Evolutionary conservation across 2,329 filamentous ascomycete genomes (phyloP).

Genomic region (Nigrospora sphaerica): DNA sequence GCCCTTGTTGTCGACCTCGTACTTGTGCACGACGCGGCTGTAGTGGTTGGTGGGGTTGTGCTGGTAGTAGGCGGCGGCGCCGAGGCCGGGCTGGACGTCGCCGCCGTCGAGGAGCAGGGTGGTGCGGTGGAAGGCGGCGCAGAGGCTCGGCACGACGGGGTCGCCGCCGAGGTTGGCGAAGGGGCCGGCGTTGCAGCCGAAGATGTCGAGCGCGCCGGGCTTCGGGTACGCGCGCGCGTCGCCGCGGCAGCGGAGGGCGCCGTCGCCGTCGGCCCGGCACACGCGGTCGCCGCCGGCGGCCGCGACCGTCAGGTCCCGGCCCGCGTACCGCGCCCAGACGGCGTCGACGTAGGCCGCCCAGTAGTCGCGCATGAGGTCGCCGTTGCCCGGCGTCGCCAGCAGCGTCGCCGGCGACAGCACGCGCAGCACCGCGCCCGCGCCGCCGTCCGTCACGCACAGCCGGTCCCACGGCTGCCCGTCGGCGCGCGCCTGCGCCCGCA

Average conservation of each 20-base stretch:
- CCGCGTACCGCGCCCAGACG: slow-evolving; percentile 37
- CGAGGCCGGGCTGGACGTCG: slow-evolving; percentile 33
- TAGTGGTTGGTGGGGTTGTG: slow-evolving; percentile 46
- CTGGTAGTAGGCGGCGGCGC: slow-evolving; percentile 34
- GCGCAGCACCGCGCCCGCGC: slow-evolving; percentile 30
- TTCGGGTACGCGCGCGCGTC: slow-evolving; percentile 35
- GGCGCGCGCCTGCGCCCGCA: slow-evolving; percentile 25
- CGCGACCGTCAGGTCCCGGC: slow-evolving; percentile 30
- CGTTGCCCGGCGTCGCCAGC: slow-evolving; percentile 19
- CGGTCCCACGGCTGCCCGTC: slow-evolving; percentile 37
- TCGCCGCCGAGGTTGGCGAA: slow-evolving; percentile 30
- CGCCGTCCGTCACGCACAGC: slow-evolving; percentile 31
- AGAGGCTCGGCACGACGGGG: slow-evolving; percentile 39
- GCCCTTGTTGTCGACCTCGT: slow-evolving; percentile 51
- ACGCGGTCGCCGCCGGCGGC: slow-evolving; percentile 29
- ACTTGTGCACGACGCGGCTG: slow-evolving; percentile 50
- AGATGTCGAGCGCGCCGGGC: slow-evolving; percentile 38
- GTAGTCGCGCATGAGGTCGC: slow-evolving; percentile 30
- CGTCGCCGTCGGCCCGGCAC: slow-evolving; percentile 27
- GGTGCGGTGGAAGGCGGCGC: slow-evolving; percentile 42
- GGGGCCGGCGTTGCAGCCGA: slow-evolving; percentile 41
- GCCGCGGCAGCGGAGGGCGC: slow-evolving; percentile 28
- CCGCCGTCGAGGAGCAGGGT: slow-evolving; percentile 39
- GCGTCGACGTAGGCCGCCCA: slow-evolving; percentile 37
- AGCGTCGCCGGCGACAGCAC: slow-evolving; percentile 37